These are phyloP conservation scores for Phellopilus nigrolimitatus DNA, from an alignment of 1,284 basidiomycete species.

Conservation along the genomic window DNA sequence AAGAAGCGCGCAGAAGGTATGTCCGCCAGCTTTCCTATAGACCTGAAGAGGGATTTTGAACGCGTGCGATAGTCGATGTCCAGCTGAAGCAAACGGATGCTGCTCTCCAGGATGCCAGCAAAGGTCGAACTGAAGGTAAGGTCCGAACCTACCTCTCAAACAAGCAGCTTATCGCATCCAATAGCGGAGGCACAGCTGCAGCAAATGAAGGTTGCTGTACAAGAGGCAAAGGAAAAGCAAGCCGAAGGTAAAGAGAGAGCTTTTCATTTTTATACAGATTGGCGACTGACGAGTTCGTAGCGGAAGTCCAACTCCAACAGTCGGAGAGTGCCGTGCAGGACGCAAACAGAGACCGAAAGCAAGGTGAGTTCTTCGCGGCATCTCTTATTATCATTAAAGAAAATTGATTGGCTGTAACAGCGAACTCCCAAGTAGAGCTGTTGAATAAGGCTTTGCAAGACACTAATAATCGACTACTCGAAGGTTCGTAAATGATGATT, in stretches of 20 bases:
- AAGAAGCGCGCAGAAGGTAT: background rate
- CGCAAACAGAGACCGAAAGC: too few relatives aligned
- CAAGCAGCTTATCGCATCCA: background rate
- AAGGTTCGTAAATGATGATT: background rate
- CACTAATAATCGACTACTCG: background rate
- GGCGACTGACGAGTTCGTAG: too few relatives aligned
- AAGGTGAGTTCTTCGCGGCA: too few relatives aligned
- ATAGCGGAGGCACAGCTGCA: background rate
- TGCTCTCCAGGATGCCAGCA: background rate
- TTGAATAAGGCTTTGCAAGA: background rate
- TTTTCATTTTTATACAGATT: too few relatives aligned
- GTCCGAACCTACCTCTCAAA: background rate
- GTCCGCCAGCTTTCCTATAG: background rate
- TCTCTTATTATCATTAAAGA: too few relatives aligned
- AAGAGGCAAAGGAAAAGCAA: background rate
- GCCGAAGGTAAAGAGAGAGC: slow-evolving; percentile 4
- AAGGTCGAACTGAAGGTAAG: background rate
- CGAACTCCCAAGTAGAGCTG: background rate
- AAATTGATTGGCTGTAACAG: background rate
- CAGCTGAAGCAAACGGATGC: background rate
- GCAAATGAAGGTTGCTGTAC: background rate
- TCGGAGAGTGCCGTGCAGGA: too few relatives aligned
- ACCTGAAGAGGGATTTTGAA: too few relatives aligned
- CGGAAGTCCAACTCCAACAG: too few relatives aligned
- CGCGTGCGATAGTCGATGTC: background rate